A percentile compares a stretch with the other conserved stretches of the same genome.
phyloP scores from a whole-genome alignment of 75 land plant species.

The Selaginella tamariscina region DNA sequence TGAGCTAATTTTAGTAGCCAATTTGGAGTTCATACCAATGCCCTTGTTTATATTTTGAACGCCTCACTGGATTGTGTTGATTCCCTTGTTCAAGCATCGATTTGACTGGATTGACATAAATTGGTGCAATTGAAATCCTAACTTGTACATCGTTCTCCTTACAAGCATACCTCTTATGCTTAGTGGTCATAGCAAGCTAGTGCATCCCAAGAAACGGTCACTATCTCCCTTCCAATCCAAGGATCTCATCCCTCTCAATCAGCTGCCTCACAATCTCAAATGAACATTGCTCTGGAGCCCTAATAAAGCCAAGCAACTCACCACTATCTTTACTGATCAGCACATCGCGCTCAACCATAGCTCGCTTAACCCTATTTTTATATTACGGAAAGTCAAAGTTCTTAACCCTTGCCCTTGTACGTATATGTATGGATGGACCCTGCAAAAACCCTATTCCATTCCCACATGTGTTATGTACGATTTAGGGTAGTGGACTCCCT shows the following conservation, averaged over 20 bases:
- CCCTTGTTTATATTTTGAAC: background rate
- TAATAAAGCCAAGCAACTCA: too few relatives aligned
- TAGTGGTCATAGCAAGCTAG: background rate
- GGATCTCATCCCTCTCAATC: background rate
- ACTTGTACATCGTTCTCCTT: background rate
- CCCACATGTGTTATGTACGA: background rate
- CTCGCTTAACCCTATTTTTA: background rate
- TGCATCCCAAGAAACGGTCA: background rate
- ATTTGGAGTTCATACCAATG: conserved; percentile 1
- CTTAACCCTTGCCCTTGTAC: too few relatives aligned
- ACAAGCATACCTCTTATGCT: too few relatives aligned
- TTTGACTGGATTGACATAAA: background rate
- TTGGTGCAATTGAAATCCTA: background rate
- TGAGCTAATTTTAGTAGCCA: background rate
- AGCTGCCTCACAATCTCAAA: background rate
- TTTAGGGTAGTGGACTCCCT: conserved; percentile 1
- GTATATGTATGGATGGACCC: too few relatives aligned
- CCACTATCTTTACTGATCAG: background rate
- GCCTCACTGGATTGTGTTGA: background rate
- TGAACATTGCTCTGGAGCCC: background rate
- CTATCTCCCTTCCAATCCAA: background rate
- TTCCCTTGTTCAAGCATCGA: background rate
- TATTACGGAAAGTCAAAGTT: too few relatives aligned
- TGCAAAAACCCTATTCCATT: too few relatives aligned
- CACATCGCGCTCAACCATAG: background rate